A percentile compares a stretch with the other conserved stretches of the same genome.
Evolutionary conservation across 1,284 basidiomycete species (phyloP).

Genomic region (Cryptococcus sp.): DNA sequence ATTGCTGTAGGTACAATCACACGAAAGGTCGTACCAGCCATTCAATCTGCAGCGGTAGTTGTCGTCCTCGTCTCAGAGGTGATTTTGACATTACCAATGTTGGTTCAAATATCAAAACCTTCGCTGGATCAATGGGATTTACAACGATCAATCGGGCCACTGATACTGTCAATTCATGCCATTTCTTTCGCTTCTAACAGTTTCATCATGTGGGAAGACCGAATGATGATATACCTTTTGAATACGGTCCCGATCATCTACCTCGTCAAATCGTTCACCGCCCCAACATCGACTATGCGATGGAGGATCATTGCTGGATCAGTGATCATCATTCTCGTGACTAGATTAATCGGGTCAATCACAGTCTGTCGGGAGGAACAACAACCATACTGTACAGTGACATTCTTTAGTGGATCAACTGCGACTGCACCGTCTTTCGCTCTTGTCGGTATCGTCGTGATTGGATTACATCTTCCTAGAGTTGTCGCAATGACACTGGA

Average conservation of each 20-base stretch:
- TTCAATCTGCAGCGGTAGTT: conserved; percentile 37
- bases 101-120: conserved; percentile 16
- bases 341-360: conserved; percentile 67
- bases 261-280: conserved; percentile 57
- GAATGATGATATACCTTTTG: conserved; percentile 68
- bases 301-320: conserved; percentile 69
- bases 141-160: conserved; percentile 44
- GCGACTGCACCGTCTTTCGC: conserved; percentile 60
- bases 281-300: conserved; percentile 66
- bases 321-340: conserved; percentile 61
- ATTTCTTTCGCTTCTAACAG: conserved; percentile 83
- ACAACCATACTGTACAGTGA: conserved; percentile 74
- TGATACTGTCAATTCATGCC: conserved; percentile 63
- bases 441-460: conserved; percentile 56
- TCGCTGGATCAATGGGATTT: conserved; percentile 14
- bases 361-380: conserved; percentile 95
- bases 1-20: conserved; percentile 27
- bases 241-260: conserved; percentile 57
- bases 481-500: conserved; percentile 58
- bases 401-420: conserved; percentile 73
- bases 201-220: conserved; percentile 94
- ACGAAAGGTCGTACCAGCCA: conserved; percentile 44
- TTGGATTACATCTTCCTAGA: conserved; percentile 59
- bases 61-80: conserved; percentile 34
- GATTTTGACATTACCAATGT: conserved; percentile 30